These are phyloP conservation scores for Boletus semigastroideus DNA, from an alignment of 1,284 basidiomycete genomes.

Conservation along the genomic window DNA sequence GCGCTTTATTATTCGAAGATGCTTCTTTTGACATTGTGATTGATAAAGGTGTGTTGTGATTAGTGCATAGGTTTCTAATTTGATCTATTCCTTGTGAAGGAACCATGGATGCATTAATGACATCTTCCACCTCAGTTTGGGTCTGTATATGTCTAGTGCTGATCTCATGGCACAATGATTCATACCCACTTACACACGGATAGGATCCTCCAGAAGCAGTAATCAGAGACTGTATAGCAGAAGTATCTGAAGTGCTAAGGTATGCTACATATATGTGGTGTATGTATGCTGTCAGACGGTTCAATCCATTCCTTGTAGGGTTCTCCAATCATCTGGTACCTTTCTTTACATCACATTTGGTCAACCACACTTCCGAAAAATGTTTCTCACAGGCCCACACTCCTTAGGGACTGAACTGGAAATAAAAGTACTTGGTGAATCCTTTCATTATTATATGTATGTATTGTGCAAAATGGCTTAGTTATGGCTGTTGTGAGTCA, in stretches of 20 bases:
- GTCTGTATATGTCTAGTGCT: slow-evolving; percentile 46
- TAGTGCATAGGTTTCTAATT: neutral
- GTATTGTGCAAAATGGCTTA: slow-evolving; percentile 38
- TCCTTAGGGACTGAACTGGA: slow-evolving; percentile 55
- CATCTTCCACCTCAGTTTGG: slow-evolving; percentile 87
- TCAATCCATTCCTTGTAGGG: slow-evolving; percentile 41
- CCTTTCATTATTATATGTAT: slow-evolving; percentile 87
- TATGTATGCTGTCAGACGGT: neutral
- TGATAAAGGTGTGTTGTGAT: slow-evolving; percentile 68
- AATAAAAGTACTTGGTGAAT: slow-evolving; percentile 68
- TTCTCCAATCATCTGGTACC: slow-evolving; percentile 60
- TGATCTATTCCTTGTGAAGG: slow-evolving; percentile 37
- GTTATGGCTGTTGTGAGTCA: neutral
- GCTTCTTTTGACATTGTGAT: slow-evolving; percentile 81
- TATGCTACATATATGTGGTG: slow-evolving; percentile 25
- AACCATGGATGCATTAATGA: slow-evolving; percentile 95
- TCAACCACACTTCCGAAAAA: slow-evolving; percentile 86
- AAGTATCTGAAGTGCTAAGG: slow-evolving; percentile 83
- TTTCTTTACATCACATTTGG: slow-evolving; percentile 90
- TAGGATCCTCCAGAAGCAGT: slow-evolving; percentile 83
- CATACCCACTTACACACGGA: neutral
- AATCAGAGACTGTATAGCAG: slow-evolving; percentile 73
- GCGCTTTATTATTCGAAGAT: slow-evolving; percentile 67
- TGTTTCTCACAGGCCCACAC: slow-evolving; percentile 52
- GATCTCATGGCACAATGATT: no score